A percentile compares a stretch with the other conserved stretches of the same genome.
Evolutionary conservation across 2,329 filamentous ascomycete species (phyloP).

Genomic region (Blumeriella jaapii): DNA sequence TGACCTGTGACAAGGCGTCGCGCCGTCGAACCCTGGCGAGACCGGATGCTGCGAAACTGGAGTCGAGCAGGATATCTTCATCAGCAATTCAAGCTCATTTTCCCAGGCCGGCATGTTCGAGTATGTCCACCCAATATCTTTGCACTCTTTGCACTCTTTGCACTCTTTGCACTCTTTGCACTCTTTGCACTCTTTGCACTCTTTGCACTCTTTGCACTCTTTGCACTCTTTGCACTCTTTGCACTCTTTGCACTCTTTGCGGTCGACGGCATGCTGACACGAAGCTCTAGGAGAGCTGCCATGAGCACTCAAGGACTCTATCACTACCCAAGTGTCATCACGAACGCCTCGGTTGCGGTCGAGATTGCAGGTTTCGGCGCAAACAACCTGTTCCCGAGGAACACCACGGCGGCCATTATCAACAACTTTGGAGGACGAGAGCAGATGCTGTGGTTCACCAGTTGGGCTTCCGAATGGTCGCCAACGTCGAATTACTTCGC

Average conservation of each 20-base stretch:
- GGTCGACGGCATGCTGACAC: background rate
- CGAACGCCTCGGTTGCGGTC: slow-evolving; percentile 39
- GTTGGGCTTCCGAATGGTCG: slow-evolving; percentile 31
- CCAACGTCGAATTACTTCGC: slow-evolving; percentile 44
- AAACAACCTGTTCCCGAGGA: slow-evolving; percentile 28
- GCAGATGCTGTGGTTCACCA: slow-evolving; percentile 50
- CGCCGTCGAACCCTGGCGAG: background rate
- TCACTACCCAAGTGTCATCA: slow-evolving; percentile 48
- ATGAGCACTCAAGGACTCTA: slow-evolving; percentile 41
- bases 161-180: no score
- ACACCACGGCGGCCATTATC: slow-evolving; percentile 41
- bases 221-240: no score
- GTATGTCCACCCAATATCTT: no score
- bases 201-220: no score
- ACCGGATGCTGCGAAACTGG: slow-evolving; percentile 34
- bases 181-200: no score
- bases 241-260: no score
- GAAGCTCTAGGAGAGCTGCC: slow-evolving; percentile 27
- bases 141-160: no score
- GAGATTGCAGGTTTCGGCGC: slow-evolving; percentile 40
- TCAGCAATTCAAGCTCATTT: slow-evolving; percentile 40
- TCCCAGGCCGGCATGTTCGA: slow-evolving; percentile 38
- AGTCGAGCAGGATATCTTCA: slow-evolving; percentile 38
- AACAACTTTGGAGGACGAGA: slow-evolving; percentile 44
- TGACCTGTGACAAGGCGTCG: background rate